Evolutionary conservation across 768 basidiomycete genomes (phyloP).

Genomic region (Trametes sanguinea): DNA sequence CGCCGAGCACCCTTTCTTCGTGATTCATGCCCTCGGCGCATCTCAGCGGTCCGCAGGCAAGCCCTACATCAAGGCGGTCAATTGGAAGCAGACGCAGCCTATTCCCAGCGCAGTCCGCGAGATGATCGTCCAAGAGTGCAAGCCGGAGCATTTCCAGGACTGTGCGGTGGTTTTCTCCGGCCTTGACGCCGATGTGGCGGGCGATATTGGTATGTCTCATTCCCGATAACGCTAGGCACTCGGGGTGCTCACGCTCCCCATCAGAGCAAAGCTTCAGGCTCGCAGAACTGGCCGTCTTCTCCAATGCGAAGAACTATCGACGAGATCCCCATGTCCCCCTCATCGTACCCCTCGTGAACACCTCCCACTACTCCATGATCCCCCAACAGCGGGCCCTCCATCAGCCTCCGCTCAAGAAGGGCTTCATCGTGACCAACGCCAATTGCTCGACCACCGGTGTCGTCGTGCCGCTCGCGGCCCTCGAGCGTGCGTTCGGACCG

Average conservation of each 20-base stretch:
- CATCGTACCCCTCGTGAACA: constrained; percentile 94
- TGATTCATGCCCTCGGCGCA: constrained; percentile 84
- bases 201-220: constrained; percentile 78
- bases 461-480: constrained; percentile 87
- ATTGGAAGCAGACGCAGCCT: constrained; percentile 85
- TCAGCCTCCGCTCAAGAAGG: constrained; percentile 67
- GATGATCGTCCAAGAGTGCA: constrained; percentile 75
- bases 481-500: constrained; percentile 92
- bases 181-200: constrained; percentile 93
- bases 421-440: constrained; percentile 98
- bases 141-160: constrained; percentile 71
- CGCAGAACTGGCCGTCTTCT: constrained; percentile 91
- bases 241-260: constrained; percentile 4
- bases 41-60: constrained; percentile 87
- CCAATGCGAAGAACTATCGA: constrained; percentile 95
- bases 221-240: constrained; percentile 5
- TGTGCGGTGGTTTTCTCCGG: constrained; percentile 93
- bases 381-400: constrained; percentile 76
- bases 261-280: constrained; percentile 83
- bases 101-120: constrained; percentile 68
- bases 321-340: constrained; percentile 92
- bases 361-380: constrained; percentile 81
- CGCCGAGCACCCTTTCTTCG: constrained; percentile 87
- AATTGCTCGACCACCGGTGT: constrained; percentile 96
- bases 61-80: constrained; percentile 66